phyloP scores from a whole-genome alignment of 441 rosid genomes.

The Oxalis stricta region DNA sequence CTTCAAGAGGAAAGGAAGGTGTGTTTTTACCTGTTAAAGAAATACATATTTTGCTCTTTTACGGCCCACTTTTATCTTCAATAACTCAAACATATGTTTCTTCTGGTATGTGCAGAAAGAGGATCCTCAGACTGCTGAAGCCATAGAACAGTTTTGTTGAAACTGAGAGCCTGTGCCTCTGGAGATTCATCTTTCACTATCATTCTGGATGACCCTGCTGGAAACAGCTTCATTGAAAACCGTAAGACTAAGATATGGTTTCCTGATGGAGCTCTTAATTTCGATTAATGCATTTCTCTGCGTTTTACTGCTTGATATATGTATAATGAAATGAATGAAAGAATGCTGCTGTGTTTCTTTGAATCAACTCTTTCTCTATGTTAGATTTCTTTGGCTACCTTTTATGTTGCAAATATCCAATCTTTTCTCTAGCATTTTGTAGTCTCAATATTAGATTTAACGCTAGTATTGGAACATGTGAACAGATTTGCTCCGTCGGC shows the following conservation, averaged over 20 bases:
- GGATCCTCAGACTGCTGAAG: constrained; percentile 81
- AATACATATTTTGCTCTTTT: constrained; percentile 3
- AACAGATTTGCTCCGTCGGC: constrained; percentile 75
- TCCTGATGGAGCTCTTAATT: background rate
- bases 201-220: constrained; percentile 85
- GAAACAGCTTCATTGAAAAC: constrained; percentile 97
- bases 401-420: background rate
- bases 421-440: background rate
- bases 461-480: constrained; percentile 12
- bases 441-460: background rate
- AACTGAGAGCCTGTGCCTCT: constrained; percentile 65
- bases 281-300: background rate
- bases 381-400: background rate
- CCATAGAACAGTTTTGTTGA: constrained; percentile 69
- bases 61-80: background rate
- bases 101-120: constrained; percentile 47
- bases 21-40: too few species aligned
- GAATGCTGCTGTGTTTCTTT: background rate
- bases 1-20: constrained; percentile 95
- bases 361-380: background rate
- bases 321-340: constrained; percentile 1
- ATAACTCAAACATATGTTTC: constrained; percentile 1
- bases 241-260: constrained; percentile 43
- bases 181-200: constrained; percentile 58
- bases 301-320: background rate